These are phyloP conservation scores for Cornus florida DNA, from an alignment of 148 eudicot species.

Conservation along the genomic window DNA sequence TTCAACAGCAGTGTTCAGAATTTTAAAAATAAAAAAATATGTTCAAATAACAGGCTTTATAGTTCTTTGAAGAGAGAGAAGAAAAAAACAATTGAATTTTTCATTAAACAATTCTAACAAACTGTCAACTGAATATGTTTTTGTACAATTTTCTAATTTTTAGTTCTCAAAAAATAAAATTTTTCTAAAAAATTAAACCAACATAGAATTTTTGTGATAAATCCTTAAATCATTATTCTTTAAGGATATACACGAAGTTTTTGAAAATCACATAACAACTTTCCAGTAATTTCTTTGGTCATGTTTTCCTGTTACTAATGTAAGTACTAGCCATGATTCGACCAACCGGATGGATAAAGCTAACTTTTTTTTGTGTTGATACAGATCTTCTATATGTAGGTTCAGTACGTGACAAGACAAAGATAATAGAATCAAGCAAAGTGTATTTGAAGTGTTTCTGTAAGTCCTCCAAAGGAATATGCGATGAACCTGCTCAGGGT, in stretches of 20 bases:
- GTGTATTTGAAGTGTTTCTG: conserved; percentile 62
- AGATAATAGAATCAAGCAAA: conserved; percentile 28
- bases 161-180: too few species aligned
- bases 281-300: neutral
- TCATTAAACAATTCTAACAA: too few species aligned
- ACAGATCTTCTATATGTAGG: conserved; percentile 70
- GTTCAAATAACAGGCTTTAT: too few species aligned
- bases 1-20: too few species aligned
- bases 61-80: too few species aligned
- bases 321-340: neutral
- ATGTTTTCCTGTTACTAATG: neutral
- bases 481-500: conserved; percentile 22
- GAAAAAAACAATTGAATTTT: too few species aligned
- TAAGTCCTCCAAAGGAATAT: conserved; percentile 55
- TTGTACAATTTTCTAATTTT: too few species aligned
- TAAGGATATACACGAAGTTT: neutral
- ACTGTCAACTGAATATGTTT: too few species aligned
- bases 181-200: too few species aligned
- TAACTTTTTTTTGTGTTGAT: conserved; percentile 23
- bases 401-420: conserved; percentile 33
- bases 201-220: too few species aligned
- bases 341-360: conserved; percentile 1
- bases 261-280: neutral
- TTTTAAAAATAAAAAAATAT: too few species aligned
- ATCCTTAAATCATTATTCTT: too few species aligned